Conservation (phyloP, 2,329 filamentous ascomycete genomes). For the Epichloe glyceriae region DNA sequence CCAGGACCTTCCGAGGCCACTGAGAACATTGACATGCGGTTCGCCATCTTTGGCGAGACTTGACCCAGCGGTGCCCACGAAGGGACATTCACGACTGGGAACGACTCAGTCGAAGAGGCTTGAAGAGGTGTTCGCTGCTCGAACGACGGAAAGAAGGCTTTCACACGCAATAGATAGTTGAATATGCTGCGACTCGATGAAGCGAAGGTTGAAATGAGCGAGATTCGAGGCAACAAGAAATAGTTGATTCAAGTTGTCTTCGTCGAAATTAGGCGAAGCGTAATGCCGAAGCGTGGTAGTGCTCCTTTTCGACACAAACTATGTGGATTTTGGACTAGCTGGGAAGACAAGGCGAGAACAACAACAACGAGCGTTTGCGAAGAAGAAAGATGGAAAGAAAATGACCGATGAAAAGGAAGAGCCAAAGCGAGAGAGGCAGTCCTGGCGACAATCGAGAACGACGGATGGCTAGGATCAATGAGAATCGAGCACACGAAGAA, state of each 20-base stretch:
- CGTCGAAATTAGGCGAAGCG: neutral
- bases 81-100: slow-evolving; percentile 25
- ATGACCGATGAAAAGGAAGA: slow-evolving; percentile 28
- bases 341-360: neutral
- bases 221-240: neutral
- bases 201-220: neutral
- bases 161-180: neutral
- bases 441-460: slow-evolving; percentile 9
- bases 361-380: neutral
- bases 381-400: slow-evolving; percentile 1
- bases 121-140: neutral
- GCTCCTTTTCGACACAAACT: neutral
- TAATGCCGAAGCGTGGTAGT: neutral
- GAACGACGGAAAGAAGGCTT: neutral
- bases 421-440: slow-evolving; percentile 48
- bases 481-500: slow-evolving; percentile 5
- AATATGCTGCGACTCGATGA: neutral
- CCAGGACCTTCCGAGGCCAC: slow-evolving; percentile 50
- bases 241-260: neutral
- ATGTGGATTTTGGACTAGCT: neutral
- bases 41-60: slow-evolving; percentile 35
- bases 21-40: slow-evolving; percentile 58
- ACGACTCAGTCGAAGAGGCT: neutral
- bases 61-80: slow-evolving; percentile 18
- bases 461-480: slow-evolving; percentile 8